Evolutionary conservation across 441 rosid species (phyloP).

Genomic region (Jatropha podagrica): DNA sequence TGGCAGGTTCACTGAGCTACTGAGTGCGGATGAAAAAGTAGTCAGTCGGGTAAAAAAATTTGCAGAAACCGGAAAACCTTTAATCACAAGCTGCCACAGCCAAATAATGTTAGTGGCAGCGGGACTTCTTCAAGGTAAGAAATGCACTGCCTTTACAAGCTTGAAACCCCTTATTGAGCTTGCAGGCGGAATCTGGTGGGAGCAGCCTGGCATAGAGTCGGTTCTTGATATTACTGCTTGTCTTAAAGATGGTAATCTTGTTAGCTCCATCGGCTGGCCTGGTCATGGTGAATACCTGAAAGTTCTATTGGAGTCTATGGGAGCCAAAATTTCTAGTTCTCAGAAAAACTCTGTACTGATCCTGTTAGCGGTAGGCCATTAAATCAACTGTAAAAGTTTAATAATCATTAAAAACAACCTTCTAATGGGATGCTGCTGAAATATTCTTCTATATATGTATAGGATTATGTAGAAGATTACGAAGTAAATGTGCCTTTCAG

Average conservation of each 20-base stretch:
- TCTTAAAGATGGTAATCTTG: slow-evolving; percentile 42
- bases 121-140: slow-evolving; percentile 42
- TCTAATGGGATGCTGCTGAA: too few relatives aligned
- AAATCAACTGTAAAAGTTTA: too few relatives aligned
- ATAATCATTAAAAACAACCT: too few relatives aligned
- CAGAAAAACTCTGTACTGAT: slow-evolving; percentile 37
- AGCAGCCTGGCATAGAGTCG: slow-evolving; percentile 43
- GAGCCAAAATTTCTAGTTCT: slow-evolving; percentile 29
- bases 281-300: slow-evolving; percentile 37
- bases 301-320: slow-evolving; percentile 37
- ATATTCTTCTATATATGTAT: neutral
- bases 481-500: slow-evolving; percentile 46
- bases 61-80: slow-evolving; percentile 38
- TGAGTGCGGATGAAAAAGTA: slow-evolving; percentile 42
- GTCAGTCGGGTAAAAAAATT: slow-evolving; percentile 33
- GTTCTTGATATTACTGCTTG: slow-evolving; percentile 45
- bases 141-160: slow-evolving; percentile 50
- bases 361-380: slow-evolving; percentile 42
- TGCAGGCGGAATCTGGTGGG: slow-evolving; percentile 56
- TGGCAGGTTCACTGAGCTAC: slow-evolving; percentile 44
- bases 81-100: slow-evolving; percentile 52
- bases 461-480: slow-evolving; percentile 58
- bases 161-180: slow-evolving; percentile 44
- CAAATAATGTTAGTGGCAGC: slow-evolving; percentile 48
- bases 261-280: slow-evolving; percentile 53